Percentiles rank a stretch among this genome's conserved stretches.
These are phyloP conservation scores for Sporodiniella umbellata DNA, from an alignment of 371 early-diverging fungal species.

Conservation along the genomic window DNA sequence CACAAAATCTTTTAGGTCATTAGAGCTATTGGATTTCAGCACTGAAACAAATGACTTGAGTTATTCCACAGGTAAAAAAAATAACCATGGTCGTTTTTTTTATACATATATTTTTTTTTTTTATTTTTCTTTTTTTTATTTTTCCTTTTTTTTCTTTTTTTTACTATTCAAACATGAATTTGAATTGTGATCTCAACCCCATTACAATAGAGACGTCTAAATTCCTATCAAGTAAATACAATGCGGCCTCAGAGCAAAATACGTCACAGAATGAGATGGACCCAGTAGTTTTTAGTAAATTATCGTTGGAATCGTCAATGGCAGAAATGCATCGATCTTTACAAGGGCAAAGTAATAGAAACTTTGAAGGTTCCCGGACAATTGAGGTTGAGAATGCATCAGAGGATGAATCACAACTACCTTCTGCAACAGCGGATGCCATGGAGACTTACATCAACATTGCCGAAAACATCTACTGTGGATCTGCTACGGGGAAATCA, in stretches of 20 bases:
- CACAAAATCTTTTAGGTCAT: slow-evolving; percentile 9
- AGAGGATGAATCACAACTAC: slow-evolving; percentile 3
- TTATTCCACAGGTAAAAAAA: slow-evolving; percentile 6
- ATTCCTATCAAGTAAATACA: slow-evolving; percentile 6
- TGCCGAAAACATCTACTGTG: slow-evolving; percentile 62
- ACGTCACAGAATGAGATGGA: not conserved
- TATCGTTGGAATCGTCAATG: not conserved
- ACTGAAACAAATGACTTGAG: slow-evolving; percentile 4
- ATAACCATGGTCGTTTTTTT: too few species aligned
- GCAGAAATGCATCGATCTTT: not conserved
- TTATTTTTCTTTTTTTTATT: slow-evolving; percentile 3
- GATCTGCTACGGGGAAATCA: slow-evolving; percentile 66
- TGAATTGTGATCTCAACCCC: slow-evolving; percentile 2
- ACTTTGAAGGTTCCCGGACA: not conserved
- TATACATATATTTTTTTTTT: too few species aligned
- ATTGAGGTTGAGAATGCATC: not conserved
- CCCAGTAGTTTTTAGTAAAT: not conserved
- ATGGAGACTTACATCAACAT: slow-evolving; percentile 61
- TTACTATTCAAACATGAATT: not conserved
- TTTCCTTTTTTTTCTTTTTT: not conserved
- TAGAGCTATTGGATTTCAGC: slow-evolving; percentile 7
- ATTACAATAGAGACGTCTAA: slow-evolving; percentile 1
- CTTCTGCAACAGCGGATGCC: slow-evolving; percentile 49
- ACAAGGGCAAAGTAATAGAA: not conserved
- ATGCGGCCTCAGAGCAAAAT: not conserved